These are phyloP conservation scores for Trichocladium antarcticum DNA, from an alignment of 495 filamentous ascomycete species.

Conservation along the genomic window DNA sequence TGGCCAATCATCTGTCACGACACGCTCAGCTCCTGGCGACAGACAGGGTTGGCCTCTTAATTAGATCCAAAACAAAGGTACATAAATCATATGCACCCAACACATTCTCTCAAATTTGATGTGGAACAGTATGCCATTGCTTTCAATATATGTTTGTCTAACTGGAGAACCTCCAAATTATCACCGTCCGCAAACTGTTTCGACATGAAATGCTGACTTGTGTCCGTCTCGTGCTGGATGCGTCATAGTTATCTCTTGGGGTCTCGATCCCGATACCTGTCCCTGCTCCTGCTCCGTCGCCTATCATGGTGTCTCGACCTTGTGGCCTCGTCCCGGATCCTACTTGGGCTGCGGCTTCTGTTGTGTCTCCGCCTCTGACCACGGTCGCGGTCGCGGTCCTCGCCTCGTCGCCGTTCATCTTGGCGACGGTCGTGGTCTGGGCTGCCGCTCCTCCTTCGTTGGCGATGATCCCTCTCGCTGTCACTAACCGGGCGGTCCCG, in stretches of 20 bases:
- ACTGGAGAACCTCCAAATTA: too few relatives aligned
- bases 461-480: constrained; percentile 1
- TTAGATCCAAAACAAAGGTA: too few relatives aligned
- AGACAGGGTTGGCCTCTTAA: not conserved
- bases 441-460: constrained; percentile 23
- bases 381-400: constrained; percentile 8
- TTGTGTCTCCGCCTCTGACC: not conserved
- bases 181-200: too few relatives aligned
- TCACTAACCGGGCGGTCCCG: constrained; percentile 17
- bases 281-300: constrained; percentile 14
- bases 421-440: constrained; percentile 13
- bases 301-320: constrained; percentile 7
- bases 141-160: too few relatives aligned
- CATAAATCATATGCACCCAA: too few relatives aligned
- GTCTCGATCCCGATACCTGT: not conserved
- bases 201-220: too few relatives aligned
- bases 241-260: not conserved
- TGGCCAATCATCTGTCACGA: not conserved
- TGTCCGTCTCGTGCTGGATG: too few relatives aligned
- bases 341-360: constrained; percentile 22
- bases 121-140: too few relatives aligned
- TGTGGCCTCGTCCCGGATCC: constrained; percentile 12
- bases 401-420: constrained; percentile 7
- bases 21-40: not conserved
- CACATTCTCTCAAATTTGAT: too few relatives aligned